These are phyloP conservation scores for Plasmodium inui DNA, from an alignment of 169 alveolate genomes.

Conservation along the genomic window DNA sequence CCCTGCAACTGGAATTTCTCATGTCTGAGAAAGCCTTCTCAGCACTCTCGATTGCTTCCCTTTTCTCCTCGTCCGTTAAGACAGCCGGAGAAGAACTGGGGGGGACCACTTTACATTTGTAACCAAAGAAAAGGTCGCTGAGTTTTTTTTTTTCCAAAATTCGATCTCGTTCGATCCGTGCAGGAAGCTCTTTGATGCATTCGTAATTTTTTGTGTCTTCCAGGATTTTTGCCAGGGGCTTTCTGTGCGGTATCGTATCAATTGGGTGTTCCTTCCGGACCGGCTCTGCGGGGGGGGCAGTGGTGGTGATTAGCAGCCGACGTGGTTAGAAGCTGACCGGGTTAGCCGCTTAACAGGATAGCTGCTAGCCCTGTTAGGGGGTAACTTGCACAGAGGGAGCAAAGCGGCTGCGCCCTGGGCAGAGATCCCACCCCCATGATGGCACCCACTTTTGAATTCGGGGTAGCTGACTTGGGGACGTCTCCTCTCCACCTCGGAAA, in stretches of 20 bases:
- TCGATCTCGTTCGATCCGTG: constrained; percentile 23
- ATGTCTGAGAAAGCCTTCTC: background rate
- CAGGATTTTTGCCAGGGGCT: constrained; percentile 58
- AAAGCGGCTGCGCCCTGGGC: background rate
- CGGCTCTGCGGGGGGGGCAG: constrained; percentile 14
- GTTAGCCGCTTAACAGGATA: no score
- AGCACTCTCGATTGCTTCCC: constrained; percentile 37
- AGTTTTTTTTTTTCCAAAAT: constrained; percentile 36
- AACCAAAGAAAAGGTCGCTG: constrained; percentile 10
- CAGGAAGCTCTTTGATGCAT: constrained; percentile 36
- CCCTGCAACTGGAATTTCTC: constrained; percentile 2
- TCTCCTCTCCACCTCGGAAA: background rate
- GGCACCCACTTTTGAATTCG: background rate
- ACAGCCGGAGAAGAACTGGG: constrained; percentile 55
- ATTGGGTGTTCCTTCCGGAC: constrained; percentile 19
- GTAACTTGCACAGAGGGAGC: background rate
- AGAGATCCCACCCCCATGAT: background rate
- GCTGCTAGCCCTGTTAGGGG: no score
- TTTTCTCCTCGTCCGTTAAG: constrained; percentile 70
- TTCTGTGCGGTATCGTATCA: constrained; percentile 52
- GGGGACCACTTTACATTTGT: constrained; percentile 57
- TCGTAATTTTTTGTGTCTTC: constrained; percentile 71
- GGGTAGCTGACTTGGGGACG: constrained; percentile 39
- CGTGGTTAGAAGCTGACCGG: background rate
- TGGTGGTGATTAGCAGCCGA: background rate